phyloP scores from a whole-genome alignment of 2,329 filamentous ascomycete genomes.

The Cladosporium sp. region DNA sequence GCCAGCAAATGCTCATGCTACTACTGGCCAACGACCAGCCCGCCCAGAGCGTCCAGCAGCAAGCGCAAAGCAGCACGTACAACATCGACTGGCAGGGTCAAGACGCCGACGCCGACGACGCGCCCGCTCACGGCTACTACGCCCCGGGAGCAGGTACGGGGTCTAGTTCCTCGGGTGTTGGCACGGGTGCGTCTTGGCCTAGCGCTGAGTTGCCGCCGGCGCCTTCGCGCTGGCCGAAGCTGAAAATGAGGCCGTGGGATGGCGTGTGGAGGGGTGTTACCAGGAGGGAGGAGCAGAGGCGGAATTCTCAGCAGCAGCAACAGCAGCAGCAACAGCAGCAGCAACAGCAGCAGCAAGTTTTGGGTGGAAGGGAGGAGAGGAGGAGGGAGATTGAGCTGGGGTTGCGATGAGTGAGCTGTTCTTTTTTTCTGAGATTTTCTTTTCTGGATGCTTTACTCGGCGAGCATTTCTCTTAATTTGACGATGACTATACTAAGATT shows the following conservation, averaged over 20 bases:
- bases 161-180: constrained; percentile 4
- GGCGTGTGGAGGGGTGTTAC: constrained; percentile 25
- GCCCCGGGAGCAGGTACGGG: constrained; percentile 18
- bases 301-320: too few species aligned
- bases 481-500: too few species aligned
- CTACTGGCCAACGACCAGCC: constrained; percentile 32
- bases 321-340: constrained; percentile 31
- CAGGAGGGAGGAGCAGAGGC: constrained; percentile 5
- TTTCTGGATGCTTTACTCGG: too few species aligned
- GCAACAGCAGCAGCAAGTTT: too few species aligned
- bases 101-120: too few species aligned
- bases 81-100: constrained; percentile 17
- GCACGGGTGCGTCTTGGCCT: constrained; percentile 17
- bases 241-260: constrained; percentile 28
- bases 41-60: constrained; percentile 26
- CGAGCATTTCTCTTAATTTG: too few species aligned
- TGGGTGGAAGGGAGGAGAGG: constrained; percentile 32
- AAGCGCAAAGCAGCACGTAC: constrained; percentile 17
- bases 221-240: not conserved
- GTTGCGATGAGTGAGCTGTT: too few species aligned
- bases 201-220: not conserved
- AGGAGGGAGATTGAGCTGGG: constrained; percentile 40
- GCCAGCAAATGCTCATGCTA: constrained; percentile 48
- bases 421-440: too few species aligned
- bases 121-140: constrained; percentile 22